Conservation (phyloP, 208 protist species). For the Leishmania turanica region DNA sequence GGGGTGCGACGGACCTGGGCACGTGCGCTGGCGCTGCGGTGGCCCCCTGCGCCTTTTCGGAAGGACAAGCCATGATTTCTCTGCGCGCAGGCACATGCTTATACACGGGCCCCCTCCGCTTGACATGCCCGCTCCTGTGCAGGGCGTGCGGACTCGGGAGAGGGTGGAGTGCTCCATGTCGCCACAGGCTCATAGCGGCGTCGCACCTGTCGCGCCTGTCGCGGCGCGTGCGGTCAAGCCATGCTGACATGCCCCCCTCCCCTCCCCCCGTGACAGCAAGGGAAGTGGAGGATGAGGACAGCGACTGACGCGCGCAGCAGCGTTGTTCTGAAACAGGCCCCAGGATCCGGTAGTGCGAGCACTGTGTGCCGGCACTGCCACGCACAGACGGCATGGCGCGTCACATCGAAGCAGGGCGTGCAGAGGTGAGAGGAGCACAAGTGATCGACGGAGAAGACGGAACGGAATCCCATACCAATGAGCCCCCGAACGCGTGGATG, state of each 20-base stretch:
- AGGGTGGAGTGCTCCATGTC: background rate
- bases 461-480: background rate
- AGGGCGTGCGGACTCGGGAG: background rate
- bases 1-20: background rate
- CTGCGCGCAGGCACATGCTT: background rate
- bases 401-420: background rate
- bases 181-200: background rate
- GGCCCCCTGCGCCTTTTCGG: background rate
- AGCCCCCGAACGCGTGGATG: background rate
- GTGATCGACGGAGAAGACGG: background rate
- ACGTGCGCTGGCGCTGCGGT: background rate
- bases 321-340: background rate
- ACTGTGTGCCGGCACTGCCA: background rate
- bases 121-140: background rate
- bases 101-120: background rate
- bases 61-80: background rate
- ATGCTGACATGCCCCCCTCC: background rate
- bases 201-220: background rate
- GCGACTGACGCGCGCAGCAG: background rate
- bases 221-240: background rate
- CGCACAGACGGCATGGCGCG: background rate
- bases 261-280: background rate
- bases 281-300: background rate
- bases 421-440: background rate
- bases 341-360: background rate